A percentile compares a stretch with the other conserved stretches of the same genome.
Evolutionary conservation across 108 stramenopile species (phyloP).

Genomic region (Conticribra weissflogii): DNA sequence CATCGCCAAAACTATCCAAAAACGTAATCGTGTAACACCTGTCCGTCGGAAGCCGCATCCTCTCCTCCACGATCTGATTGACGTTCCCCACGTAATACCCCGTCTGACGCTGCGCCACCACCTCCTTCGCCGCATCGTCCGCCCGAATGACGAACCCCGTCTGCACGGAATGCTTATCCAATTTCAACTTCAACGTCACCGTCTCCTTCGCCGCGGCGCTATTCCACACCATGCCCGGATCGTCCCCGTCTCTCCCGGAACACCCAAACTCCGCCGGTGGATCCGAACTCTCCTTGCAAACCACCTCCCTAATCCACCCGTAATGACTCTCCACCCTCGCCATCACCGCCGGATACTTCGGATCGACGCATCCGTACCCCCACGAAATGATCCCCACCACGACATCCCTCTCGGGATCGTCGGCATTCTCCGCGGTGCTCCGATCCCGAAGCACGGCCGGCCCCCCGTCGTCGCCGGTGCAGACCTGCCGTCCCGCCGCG

Average conservation of each 20-base stretch:
- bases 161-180: conserved; percentile 40
- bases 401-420: conserved; percentile 23
- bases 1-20: conserved; percentile 45
- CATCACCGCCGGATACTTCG: conserved; percentile 55
- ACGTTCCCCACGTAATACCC: conserved; percentile 35
- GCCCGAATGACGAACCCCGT: conserved; percentile 44
- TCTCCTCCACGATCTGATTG: conserved; percentile 30
- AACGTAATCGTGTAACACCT: conserved; percentile 37
- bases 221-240: conserved; percentile 13
- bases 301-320: conserved; percentile 51
- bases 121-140: background rate
- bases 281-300: conserved; percentile 46
- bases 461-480: conserved; percentile 58
- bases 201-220: conserved; percentile 20
- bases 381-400: conserved; percentile 52
- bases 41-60: conserved; percentile 31
- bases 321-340: conserved; percentile 38
- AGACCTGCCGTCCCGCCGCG: conserved; percentile 31
- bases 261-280: conserved; percentile 35
- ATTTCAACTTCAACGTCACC: conserved; percentile 41
- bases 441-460: conserved; percentile 30
- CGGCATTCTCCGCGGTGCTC: too few relatives aligned
- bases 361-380: conserved; percentile 64
- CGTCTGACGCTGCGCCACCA: conserved; percentile 35
- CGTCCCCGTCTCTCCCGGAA: too few relatives aligned